Base-by-base conservation (phyloP, 495 filamentous ascomycete genomes). In the Daldinia childiae region DNA sequence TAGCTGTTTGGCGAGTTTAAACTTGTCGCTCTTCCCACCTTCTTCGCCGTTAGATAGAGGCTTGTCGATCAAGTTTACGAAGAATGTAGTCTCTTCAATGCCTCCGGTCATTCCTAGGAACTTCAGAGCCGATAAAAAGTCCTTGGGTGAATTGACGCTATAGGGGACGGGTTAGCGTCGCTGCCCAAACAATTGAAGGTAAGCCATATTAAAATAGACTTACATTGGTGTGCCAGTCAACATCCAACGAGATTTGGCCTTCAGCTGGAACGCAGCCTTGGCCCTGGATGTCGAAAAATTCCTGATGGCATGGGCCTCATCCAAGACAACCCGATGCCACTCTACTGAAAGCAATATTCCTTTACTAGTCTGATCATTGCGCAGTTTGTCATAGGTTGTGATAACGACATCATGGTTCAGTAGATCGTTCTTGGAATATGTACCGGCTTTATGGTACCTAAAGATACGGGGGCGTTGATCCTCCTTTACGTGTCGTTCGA, bases 291-390 rank as follows among this genome's bases (percentile, higher is more conserved):
- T 91, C 38, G 86, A 85, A 24, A 88, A 89, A 68, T 96, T 97
- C 24, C 94, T 87, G 60, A 97, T 93, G 1, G 82, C 90, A 74
- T 98, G 94, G 0, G 91, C 94, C 82, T 98, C 94, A 66, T 97
- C 94, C 6, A 97, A 83, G 11, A 97, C 90, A 12, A 97, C 81
- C 17, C 94, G 91, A 27, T 90, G 87, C 93, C 93, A 98, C 2
- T 90, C 80, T 4, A 91, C 69, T 0, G 88, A 88, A 73, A 89
- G 90, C 0, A 97, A 81, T 6, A 86, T 79, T 6, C 76, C 69
- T n/a, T 74, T 66, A 17, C 72, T 72, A 34, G 51, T 68, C 32
- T 34, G 77, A 30, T 88, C 85, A 34, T 74, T 80, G 32, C 76
- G 77, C 36, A 90, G 43, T 48, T 82, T 85, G 30, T 93, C 92